Evolutionary conservation across 345 rosid species (phyloP), one percentile per base, ranked within the genome.

Genomic region (Euphorbia pulcherrima): DNA sequence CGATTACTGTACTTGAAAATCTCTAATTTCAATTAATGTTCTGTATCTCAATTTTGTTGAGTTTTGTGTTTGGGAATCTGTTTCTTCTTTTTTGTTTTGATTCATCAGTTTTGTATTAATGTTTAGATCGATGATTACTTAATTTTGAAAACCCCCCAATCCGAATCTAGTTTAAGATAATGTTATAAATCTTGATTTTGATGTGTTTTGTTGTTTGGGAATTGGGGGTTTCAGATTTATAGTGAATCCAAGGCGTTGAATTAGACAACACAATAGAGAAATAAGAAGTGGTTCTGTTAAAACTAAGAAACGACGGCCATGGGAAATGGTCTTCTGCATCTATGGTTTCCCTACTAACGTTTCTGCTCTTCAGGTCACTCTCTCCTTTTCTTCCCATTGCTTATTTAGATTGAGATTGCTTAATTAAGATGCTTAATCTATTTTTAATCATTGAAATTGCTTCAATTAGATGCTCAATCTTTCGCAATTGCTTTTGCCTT

Each of bases 301-400:
- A 83, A 94, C 99, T 2, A 94, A 88, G 91, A 79, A 46, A 1
- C 78, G 77, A 65, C 90, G 99, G 30, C 99, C 99, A 2, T 94
- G 97, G 99, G 97, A 89, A 68, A 89, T 94, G 99, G 89, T 91
- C 67, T 69, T 91, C 11, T 91, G 96, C 82, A 79, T 94, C 72
- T 82, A 83, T 75, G 96, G 99, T 55, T 94, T 94, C 84, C 97
- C 97, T 3, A 75, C 89, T 37, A 84, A 89, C 55, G 86, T 89
- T 44, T 84, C 95, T 65, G 96, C 99, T 73, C 97, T 94, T 68
- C 96, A 94, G 97, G 98, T 93, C 27, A 9, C 21, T 51, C 24
- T 26, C 27, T 26, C 33, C 6, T 59, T 52, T 7, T 44, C 17
- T 11, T 44, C 13, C 3, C 23, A 52, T 30, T 33, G 7, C 13